phyloP scores from a whole-genome alignment of 257 asterid genomes.

The Salvia hispanica region DNA sequence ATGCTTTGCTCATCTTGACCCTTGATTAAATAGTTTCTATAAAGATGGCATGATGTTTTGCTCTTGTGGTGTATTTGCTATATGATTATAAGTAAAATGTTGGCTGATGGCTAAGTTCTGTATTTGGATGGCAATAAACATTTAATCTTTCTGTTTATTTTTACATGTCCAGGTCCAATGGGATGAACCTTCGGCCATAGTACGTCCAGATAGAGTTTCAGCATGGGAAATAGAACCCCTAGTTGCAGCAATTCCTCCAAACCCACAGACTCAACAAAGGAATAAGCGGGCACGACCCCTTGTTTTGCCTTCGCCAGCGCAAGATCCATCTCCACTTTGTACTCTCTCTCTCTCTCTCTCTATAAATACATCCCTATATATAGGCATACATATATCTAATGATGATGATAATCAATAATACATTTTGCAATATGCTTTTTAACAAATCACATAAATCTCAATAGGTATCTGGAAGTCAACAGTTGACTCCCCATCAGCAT shows the following conservation, averaged over 20 bases:
- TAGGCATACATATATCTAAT: neutral
- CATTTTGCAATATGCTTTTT: constrained; percentile 11
- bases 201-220: constrained; percentile 90
- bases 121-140: constrained; percentile 19
- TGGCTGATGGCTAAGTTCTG: neutral
- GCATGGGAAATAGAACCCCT: constrained; percentile 96
- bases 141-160: constrained; percentile 9
- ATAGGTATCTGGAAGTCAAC: constrained; percentile 76
- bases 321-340: constrained; percentile 70
- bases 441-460: constrained; percentile 23
- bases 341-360: constrained; percentile 31
- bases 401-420: constrained; percentile 1
- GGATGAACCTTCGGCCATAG: constrained; percentile 90
- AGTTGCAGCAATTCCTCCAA: constrained; percentile 65
- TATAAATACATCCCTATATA: no score
- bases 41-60: neutral
- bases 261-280: constrained; percentile 76
- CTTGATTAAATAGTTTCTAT: constrained; percentile 3
- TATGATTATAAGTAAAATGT: neutral
- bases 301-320: constrained; percentile 61
- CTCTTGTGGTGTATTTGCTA: constrained; percentile 13
- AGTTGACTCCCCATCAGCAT: constrained; percentile 54
- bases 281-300: constrained; percentile 79
- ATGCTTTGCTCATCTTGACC: constrained; percentile 8
- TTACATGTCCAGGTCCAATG: constrained; percentile 78